Conservation (phyloP, 1,139 yeast genomes). For the Candida neerlandica region DNA sequence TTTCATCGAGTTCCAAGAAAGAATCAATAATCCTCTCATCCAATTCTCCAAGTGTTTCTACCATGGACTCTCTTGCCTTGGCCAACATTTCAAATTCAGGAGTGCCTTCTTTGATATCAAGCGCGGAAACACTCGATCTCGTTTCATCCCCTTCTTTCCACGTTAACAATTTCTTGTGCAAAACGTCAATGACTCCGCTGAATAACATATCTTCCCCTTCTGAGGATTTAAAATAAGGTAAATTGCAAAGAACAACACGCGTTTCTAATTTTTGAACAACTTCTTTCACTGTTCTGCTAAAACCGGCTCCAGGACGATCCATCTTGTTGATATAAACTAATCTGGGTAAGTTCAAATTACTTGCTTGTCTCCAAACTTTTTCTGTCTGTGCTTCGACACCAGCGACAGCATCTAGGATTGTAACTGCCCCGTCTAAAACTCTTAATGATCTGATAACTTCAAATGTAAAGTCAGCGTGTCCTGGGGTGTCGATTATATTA, state of each 20-base stretch:
- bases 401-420: slow-evolving; percentile 92
- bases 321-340: slow-evolving; percentile 86
- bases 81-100: slow-evolving; percentile 50
- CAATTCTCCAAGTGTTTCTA: slow-evolving; percentile 81
- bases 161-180: slow-evolving; percentile 62
- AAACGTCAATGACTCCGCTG: slow-evolving; percentile 80
- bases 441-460: slow-evolving; percentile 89
- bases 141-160: slow-evolving; percentile 59
- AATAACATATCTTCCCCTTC: slow-evolving; percentile 50
- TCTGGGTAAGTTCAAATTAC: slow-evolving; percentile 65
- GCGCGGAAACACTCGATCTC: slow-evolving; percentile 59
- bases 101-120: slow-evolving; percentile 37
- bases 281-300: slow-evolving; percentile 84
- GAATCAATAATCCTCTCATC: slow-evolving; percentile 79
- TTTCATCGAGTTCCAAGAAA: slow-evolving; percentile 70
- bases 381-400: slow-evolving; percentile 99
- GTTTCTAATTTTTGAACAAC: slow-evolving; percentile 78
- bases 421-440: slow-evolving; percentile 91
- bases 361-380: slow-evolving; percentile 92
- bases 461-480: slow-evolving; percentile 96
- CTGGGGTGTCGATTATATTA: slow-evolving; percentile 95
- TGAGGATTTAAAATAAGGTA: slow-evolving; percentile 67
- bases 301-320: slow-evolving; percentile 97
- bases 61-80: slow-evolving; percentile 69
- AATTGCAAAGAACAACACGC: slow-evolving; percentile 68